These are phyloP conservation scores for Gossypium ekmanianum DNA, from an alignment of 345 rosid genomes.

Conservation along the genomic window DNA sequence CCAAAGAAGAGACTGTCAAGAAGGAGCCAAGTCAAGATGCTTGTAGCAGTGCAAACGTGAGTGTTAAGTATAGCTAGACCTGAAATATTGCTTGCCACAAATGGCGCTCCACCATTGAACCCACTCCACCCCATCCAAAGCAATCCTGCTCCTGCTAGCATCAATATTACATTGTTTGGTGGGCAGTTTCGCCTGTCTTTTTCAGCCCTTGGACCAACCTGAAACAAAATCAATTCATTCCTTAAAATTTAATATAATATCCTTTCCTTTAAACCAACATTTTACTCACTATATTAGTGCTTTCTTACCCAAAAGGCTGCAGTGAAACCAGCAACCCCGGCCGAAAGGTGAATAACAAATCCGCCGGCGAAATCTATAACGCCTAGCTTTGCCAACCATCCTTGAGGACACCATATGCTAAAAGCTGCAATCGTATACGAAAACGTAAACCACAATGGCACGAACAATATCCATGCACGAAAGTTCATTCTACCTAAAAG, in stretches of 20 bases:
- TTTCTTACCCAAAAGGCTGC: slow-evolving; percentile 46
- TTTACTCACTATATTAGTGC: not conserved
- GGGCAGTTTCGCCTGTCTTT: slow-evolving; percentile 40
- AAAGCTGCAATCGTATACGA: slow-evolving; percentile 38
- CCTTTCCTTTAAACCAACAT: not conserved
- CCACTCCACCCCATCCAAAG: slow-evolving; percentile 68
- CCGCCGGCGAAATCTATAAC: slow-evolving; percentile 50
- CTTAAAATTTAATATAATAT: not conserved
- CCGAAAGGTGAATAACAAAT: slow-evolving; percentile 47
- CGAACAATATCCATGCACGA: slow-evolving; percentile 45
- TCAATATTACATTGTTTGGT: slow-evolving; percentile 45
- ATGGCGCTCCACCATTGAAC: slow-evolving; percentile 51
- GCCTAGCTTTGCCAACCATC: slow-evolving; percentile 50
- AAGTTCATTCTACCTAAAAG: slow-evolving; percentile 56
- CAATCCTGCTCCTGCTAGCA: slow-evolving; percentile 54
- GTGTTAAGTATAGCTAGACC: slow-evolving; percentile 53
- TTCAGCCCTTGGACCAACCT: slow-evolving; percentile 52
- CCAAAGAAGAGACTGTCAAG: slow-evolving; percentile 32
- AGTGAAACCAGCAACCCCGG: slow-evolving; percentile 53
- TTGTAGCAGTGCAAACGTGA: slow-evolving; percentile 44
- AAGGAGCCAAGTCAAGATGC: slow-evolving; percentile 46
- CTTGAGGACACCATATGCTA: slow-evolving; percentile 47
- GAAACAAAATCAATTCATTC: not conserved
- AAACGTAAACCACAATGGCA: slow-evolving; percentile 45
- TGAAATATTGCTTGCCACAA: slow-evolving; percentile 29